Evolutionary conservation across 2,329 filamentous ascomycete genomes (phyloP), one percentile per base, ranked within the genome.

Genomic region (Stagonosporopsis tanaceti): DNA sequence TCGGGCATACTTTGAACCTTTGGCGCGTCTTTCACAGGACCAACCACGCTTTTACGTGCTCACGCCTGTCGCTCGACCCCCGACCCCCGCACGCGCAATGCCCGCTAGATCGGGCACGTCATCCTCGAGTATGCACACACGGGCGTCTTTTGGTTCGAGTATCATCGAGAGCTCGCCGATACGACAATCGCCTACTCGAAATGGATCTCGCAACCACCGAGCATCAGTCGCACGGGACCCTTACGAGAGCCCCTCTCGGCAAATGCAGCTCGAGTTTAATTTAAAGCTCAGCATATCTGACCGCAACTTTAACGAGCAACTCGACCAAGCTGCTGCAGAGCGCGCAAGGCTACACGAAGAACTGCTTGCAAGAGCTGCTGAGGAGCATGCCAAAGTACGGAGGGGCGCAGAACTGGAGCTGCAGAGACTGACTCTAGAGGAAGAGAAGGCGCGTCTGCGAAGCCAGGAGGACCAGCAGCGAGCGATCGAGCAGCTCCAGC

Each of bases 351-450:
- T 80, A 53, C 89, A 92, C 70, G 82, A 84, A 56, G 84, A 87
- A 64, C 89, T 89, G 14, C 82, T 94, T 15, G 85, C 84, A 42
- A 84, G 84, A 44, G 89, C 89, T 4, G 85, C 86, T 46, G 81
- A 81, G 14, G 85, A 89, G 68, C 90, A 93, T 72, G 85, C 90
- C 35, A 82, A 85, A 27, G 84, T 94, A 11, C 82, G 81, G 42
- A 76, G 80, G 50, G 80, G 82, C 47, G 85, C 85, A 3, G 81
- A 85, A 66, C 78, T 81, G 20, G 82, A 81, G 17, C 66, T 85
- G n/a, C 76, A 83, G 38, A 77, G 79, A n/a, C 75, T 85, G 56
- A 71, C 78, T 20, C 62, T 81, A 7, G 76, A 82, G 70, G 67
- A 78, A 37, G 72, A 78, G 59, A 68, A 71, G 25, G 67, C 75